Evolutionary conservation across 192 early-diverging fungal species (phyloP).

Genomic region (Coemansia aciculifera): DNA sequence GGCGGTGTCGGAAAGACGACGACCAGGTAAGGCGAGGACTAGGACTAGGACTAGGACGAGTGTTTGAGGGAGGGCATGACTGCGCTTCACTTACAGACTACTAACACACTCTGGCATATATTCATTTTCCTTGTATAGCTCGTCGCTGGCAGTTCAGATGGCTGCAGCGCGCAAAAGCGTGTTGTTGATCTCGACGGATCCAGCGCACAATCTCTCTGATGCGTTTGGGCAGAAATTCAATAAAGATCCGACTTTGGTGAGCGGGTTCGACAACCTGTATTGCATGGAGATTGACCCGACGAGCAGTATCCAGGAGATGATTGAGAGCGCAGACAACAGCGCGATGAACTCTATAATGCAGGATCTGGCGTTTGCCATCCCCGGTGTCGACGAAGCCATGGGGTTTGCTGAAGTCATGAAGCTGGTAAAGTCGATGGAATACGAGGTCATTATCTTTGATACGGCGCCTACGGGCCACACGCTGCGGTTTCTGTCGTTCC

Average conservation of each 20-base stretch:
- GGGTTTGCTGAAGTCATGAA: constrained; percentile 99
- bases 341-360: constrained; percentile 88
- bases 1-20: constrained; percentile 98
- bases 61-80: background rate
- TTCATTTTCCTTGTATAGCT: constrained; percentile 56
- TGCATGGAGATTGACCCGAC: constrained; percentile 99
- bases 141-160: constrained; percentile 93
- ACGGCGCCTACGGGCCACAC: constrained; percentile 99
- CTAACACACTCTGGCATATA: background rate
- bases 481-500: constrained; percentile 98
- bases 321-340: constrained; percentile 76
- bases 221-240: constrained; percentile 99
- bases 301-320: constrained; percentile 97
- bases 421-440: constrained; percentile 99
- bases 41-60: background rate
- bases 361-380: constrained; percentile 98
- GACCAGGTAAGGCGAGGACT: constrained; percentile 48
- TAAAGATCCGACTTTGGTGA: constrained; percentile 92
- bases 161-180: constrained; percentile 89
- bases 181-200: constrained; percentile 97
- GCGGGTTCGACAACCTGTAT: constrained; percentile 92
- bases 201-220: constrained; percentile 98
- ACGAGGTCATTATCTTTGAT: constrained; percentile 98
- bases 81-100: background rate
- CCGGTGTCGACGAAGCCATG: constrained; percentile 99